These are phyloP conservation scores for Physcomitrellopsis africana DNA, from an alignment of 225 moss, liverwort and hornwort species.

Conservation along the genomic window DNA sequence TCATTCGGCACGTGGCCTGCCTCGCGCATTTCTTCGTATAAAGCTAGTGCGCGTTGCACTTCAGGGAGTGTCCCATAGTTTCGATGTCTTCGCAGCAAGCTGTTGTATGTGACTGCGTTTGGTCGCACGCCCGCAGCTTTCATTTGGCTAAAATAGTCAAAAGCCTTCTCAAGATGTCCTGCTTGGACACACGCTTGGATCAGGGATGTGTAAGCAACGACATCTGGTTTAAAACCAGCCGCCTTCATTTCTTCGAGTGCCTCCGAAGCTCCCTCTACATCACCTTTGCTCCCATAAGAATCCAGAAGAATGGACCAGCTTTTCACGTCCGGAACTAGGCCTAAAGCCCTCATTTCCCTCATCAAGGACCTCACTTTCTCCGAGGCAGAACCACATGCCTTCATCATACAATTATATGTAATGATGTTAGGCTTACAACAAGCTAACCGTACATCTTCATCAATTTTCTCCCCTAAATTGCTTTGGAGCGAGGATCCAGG, in stretches of 20 bases:
- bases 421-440: slow-evolving; percentile 53
- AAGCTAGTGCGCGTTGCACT: slow-evolving; percentile 56
- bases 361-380: slow-evolving; percentile 45
- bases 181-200: slow-evolving; percentile 69
- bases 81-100: slow-evolving; percentile 60
- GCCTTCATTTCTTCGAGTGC: slow-evolving; percentile 47
- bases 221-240: slow-evolving; percentile 50
- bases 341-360: slow-evolving; percentile 44
- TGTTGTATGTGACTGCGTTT: slow-evolving; percentile 67
- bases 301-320: slow-evolving; percentile 70
- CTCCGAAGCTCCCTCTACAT: slow-evolving; percentile 15
- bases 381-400: slow-evolving; percentile 52
- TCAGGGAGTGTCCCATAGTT: slow-evolving; percentile 45
- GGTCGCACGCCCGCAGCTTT: slow-evolving; percentile 62
- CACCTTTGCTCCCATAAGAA: slow-evolving; percentile 54
- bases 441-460: not conserved
- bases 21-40: slow-evolving; percentile 75
- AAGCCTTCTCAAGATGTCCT: slow-evolving; percentile 55
- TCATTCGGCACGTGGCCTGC: slow-evolving; percentile 72
- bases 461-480: too few species aligned
- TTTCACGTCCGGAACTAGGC: slow-evolving; percentile 51
- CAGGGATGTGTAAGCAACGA: slow-evolving; percentile 57
- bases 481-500: not conserved
- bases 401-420: slow-evolving; percentile 68
- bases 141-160: slow-evolving; percentile 48